Percentiles rank a stretch among this genome's conserved stretches.
These are phyloP conservation scores for Zhuliangozyma parablackwelliae DNA, from an alignment of 1,139 yeast genomes.

Conservation along the genomic window DNA sequence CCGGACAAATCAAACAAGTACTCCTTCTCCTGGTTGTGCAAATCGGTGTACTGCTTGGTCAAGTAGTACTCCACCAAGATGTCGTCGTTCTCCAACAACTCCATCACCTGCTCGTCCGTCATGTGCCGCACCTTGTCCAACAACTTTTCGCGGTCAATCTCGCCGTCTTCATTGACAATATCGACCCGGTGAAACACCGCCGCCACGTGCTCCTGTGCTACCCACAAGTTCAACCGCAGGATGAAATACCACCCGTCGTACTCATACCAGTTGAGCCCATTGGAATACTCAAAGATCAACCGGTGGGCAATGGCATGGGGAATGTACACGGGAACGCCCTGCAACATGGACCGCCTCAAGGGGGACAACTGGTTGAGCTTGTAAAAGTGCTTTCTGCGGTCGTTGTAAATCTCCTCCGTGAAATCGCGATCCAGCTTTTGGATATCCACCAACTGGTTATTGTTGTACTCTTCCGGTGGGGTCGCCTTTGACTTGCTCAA, in stretches of 20 bases:
- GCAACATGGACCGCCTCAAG: conserved; percentile 19
- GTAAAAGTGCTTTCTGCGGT: conserved; percentile 23
- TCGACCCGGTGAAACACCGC: conserved; percentile 4
- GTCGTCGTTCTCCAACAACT: conserved; percentile 29
- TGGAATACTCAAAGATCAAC: conserved; percentile 26
- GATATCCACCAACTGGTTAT: conserved; percentile 6
- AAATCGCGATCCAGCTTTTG: conserved; percentile 7
- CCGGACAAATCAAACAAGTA: conserved; percentile 18
- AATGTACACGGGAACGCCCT: conserved; percentile 36
- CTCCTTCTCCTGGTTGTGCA: conserved; percentile 28
- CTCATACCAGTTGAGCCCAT: conserved; percentile 20
- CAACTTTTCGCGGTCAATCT: conserved; percentile 16
- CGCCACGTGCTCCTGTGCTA: conserved; percentile 13
- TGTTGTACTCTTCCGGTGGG: conserved; percentile 19
- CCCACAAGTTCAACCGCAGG: conserved; percentile 29
- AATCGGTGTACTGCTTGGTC: conserved; percentile 26
- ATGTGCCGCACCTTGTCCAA: conserved; percentile 13
- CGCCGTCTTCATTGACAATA: conserved; percentile 1
- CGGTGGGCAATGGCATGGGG: conserved; percentile 26
- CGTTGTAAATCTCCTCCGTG: conserved; percentile 25
- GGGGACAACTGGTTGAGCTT: conserved; percentile 19
- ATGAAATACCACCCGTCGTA: conserved; percentile 22
- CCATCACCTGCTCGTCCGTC: conserved; percentile 19
- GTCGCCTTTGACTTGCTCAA: conserved; percentile 26
- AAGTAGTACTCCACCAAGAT: conserved; percentile 26